Evolutionary conservation across 192 early-diverging fungal species (phyloP), one percentile per base, ranked within the genome.

Genomic region (Thoreauomyces humboldtii): DNA sequence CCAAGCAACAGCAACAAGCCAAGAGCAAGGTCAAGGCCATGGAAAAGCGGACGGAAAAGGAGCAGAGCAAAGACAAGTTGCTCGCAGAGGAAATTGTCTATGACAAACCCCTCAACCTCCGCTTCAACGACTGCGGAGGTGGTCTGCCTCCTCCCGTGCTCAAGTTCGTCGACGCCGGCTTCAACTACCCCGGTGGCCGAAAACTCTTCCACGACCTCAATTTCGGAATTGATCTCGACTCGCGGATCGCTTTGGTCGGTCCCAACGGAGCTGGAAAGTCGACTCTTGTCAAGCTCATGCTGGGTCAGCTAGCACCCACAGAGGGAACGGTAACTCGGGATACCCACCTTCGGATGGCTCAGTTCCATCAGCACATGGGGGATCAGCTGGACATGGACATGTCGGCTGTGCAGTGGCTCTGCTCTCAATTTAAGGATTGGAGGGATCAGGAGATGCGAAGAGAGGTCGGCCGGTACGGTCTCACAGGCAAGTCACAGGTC

Each of bases 301-400:
- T 82, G 35, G 88, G 89, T 61, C 81, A 88, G 63, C 76, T 87
- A 27, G 70, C 79, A 61, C 80, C 89, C 14, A 80, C 80, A 33
- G 67, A 70, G 17, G 89, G 89, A 65, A 64, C 65, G 29, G 81
- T 90, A 60, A 83, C 81, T 72, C 82, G 81, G 70, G 83, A 90
- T 61, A 82, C 77, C 54, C 86, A 90, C 75, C 75, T 88, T 60
- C 83, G 88, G 70, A 81, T 90, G 66, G 89, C 81, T 28, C 88
- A 87, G 50, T 80, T 90, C 54, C 82, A 87, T 45, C 88, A 90
- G 74, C 88, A 90, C 73, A 81, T 83, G 65, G 85, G 89, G 75
- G 84, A 88, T 63, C 86, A 89, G 71, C 78, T 89, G 61, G 87
- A 88, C 61, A 75, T 87, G 77, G 83, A 84, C 59, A 57, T 52